Evolutionary conservation across 345 rosid genomes (phyloP).

Genomic region (Citrus glauca): DNA sequence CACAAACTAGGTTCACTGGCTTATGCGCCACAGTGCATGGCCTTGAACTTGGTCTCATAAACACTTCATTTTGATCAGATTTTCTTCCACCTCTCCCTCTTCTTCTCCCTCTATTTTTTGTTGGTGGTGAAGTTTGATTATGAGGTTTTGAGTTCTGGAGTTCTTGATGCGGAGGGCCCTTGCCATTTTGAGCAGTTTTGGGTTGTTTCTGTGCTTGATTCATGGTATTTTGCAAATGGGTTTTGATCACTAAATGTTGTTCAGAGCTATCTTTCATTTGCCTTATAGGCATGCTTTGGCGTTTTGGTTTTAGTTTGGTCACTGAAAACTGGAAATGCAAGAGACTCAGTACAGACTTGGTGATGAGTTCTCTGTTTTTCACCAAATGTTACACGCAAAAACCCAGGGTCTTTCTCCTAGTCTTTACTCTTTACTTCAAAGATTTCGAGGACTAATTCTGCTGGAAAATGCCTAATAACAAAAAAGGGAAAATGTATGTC

Average conservation of each 20-base stretch:
- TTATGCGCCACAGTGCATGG: constrained; percentile 70
- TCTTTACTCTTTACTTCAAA: constrained; percentile 16
- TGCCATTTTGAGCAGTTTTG: constrained; percentile 69
- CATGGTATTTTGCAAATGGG: constrained; percentile 58
- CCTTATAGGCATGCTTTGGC: constrained; percentile 66
- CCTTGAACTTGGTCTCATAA: constrained; percentile 89
- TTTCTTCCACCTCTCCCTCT: constrained; percentile 94
- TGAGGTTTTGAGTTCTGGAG: constrained; percentile 34
- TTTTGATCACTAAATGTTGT: constrained; percentile 65
- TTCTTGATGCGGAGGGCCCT: constrained; percentile 50
- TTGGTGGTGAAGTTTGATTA: constrained; percentile 63
- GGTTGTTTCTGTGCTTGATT: constrained; percentile 49
- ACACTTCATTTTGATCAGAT: constrained; percentile 85
- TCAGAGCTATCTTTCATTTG: constrained; percentile 82
- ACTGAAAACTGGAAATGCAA: constrained; percentile 16
- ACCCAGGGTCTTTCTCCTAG: constrained; percentile 13
- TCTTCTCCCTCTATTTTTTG: constrained; percentile 67
- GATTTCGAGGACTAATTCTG: constrained; percentile 14
- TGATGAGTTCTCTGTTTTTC: constrained; percentile 8
- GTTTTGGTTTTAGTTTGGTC: constrained; percentile 4
- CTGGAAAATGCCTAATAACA: constrained; percentile 14
- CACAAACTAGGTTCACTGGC: constrained; percentile 39
- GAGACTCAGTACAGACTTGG: constrained; percentile 1
- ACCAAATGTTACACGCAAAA: constrained; percentile 28
- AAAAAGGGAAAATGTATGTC: constrained; percentile 37